These are phyloP conservation scores for Xylaria scruposa DNA, from an alignment of 495 filamentous ascomycete species.

Conservation along the genomic window DNA sequence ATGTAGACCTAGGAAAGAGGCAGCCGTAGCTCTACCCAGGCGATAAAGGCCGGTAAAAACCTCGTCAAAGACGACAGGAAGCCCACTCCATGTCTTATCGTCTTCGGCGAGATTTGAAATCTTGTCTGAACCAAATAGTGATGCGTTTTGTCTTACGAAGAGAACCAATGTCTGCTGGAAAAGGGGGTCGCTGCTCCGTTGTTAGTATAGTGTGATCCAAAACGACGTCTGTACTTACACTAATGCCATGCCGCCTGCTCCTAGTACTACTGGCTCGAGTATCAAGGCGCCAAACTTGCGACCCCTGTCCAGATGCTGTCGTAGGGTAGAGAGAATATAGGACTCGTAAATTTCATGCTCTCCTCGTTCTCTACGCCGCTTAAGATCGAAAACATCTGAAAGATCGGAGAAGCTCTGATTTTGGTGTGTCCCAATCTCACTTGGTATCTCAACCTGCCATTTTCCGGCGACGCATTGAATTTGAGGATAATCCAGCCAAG, in stretches of 20 bases:
- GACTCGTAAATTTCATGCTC: constrained; percentile 57
- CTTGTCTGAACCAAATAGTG: constrained; percentile 50
- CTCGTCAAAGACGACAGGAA: constrained; percentile 80
- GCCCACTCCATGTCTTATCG: constrained; percentile 63
- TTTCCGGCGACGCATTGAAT: constrained; percentile 66
- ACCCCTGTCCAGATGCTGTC: constrained; percentile 58
- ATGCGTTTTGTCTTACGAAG: constrained; percentile 62
- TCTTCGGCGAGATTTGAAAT: constrained; percentile 27
- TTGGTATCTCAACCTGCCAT: constrained; percentile 67
- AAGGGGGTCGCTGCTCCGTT: constrained; percentile 66
- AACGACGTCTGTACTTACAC: constrained; percentile 56
- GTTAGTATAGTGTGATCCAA: background rate
- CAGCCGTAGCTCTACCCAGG: constrained; percentile 68
- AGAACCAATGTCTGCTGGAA: constrained; percentile 73
- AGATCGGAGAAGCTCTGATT: constrained; percentile 57
- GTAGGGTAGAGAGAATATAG: constrained; percentile 62
- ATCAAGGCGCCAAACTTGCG: constrained; percentile 75
- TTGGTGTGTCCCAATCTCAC: constrained; percentile 43
- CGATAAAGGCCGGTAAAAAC: constrained; percentile 84
- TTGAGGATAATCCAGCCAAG: constrained; percentile 77
- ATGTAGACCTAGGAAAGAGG: constrained; percentile 68
- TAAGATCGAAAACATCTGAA: constrained; percentile 66
- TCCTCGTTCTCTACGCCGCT: constrained; percentile 50
- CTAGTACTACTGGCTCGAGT: constrained; percentile 76
- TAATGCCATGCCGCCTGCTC: constrained; percentile 79